phyloP scores from a whole-genome alignment of 768 basidiomycete genomes.

The Macrolepiota dolichaula region DNA sequence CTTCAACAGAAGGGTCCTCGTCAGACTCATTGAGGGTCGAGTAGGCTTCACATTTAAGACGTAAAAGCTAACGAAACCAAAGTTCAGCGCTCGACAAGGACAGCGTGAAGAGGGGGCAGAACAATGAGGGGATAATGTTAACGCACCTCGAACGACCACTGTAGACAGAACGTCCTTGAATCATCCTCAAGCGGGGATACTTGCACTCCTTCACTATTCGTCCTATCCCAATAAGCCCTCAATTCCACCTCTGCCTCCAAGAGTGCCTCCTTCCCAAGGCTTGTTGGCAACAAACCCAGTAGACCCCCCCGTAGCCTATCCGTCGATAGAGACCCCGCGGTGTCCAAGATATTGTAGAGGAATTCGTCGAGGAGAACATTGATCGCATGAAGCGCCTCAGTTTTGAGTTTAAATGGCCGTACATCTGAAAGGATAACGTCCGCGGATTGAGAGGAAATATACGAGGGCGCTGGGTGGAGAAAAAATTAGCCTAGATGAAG shows the following conservation, averaged over 20 bases:
- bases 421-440: constrained; percentile 92
- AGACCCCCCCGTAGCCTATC: constrained; percentile 72
- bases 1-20: constrained; percentile 69
- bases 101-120: background rate
- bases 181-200: constrained; percentile 43
- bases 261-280: constrained; percentile 87
- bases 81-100: constrained; percentile 9
- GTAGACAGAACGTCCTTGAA: constrained; percentile 59
- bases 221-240: constrained; percentile 84
- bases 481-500: background rate
- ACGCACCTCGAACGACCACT: constrained; percentile 74
- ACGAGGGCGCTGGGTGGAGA: constrained; percentile 54
- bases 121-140: constrained; percentile 11
- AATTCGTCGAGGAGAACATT: constrained; percentile 86
- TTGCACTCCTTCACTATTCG: constrained; percentile 30
- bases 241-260: constrained; percentile 92
- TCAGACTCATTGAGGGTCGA: constrained; percentile 80
- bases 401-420: constrained; percentile 82
- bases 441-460: constrained; percentile 80
- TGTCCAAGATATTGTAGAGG: constrained; percentile 65
- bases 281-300: constrained; percentile 69
- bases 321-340: constrained; percentile 66
- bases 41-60: constrained; percentile 86
- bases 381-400: constrained; percentile 73
- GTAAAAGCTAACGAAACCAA: constrained; percentile 53